These are phyloP conservation scores for Eucalyptus erythrocorys DNA, from an alignment of 345 rosid genomes.

Conservation along the genomic window DNA sequence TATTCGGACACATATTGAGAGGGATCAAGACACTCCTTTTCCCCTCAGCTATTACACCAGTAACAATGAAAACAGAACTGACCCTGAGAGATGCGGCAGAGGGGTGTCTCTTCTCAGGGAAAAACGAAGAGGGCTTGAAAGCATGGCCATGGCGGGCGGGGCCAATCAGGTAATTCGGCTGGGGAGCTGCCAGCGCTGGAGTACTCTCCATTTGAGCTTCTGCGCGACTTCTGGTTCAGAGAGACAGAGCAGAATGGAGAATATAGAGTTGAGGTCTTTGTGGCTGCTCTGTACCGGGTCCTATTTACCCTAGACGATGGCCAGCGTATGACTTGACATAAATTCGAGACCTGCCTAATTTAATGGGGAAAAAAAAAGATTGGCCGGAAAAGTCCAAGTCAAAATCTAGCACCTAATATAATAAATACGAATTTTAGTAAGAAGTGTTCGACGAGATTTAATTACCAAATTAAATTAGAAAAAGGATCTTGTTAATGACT, in stretches of 20 bases:
- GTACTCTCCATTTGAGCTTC: conserved; percentile 37
- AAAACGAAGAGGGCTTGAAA: background rate
- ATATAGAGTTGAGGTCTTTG: background rate
- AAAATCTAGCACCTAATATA: background rate
- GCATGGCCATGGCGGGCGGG: conserved; percentile 21
- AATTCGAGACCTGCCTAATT: background rate
- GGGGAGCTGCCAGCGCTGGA: conserved; percentile 17
- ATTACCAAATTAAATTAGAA: background rate
- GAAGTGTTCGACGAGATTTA: background rate
- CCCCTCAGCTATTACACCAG: background rate
- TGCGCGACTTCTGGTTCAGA: background rate
- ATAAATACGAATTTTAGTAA: background rate
- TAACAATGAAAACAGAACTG: background rate
- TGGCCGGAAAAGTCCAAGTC: background rate
- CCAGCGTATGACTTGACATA: background rate
- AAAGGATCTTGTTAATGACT: background rate
- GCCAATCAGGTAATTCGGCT: conserved; percentile 20
- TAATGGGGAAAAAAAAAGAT: background rate
- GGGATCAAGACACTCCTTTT: background rate
- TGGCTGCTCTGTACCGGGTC: background rate
- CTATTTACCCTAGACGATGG: background rate
- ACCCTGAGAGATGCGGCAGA: conserved; percentile 33
- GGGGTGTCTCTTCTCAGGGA: background rate
- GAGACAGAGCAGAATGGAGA: background rate
- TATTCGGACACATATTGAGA: background rate